Base-by-base conservation (phyloP, 306 rosid species). In the Carpinus viminea region DNA sequence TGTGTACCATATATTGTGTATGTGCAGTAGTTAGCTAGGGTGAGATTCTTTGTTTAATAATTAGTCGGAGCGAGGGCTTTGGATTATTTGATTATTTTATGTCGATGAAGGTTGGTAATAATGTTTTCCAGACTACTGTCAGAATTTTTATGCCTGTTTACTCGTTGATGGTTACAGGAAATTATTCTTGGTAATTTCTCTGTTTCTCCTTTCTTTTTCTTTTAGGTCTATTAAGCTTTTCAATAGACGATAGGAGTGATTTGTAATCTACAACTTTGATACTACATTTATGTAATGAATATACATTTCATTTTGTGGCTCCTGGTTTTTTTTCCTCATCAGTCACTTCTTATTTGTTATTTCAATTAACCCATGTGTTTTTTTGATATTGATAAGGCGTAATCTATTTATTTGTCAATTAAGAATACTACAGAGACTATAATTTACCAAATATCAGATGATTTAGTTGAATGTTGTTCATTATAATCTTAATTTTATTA, bases 11-110 rank as follows among this genome's bases (percentile, higher is more conserved):
- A 91, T 86, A 80, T 88, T 85, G 85, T 88, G 86, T 76, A 90
- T 88, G 93, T 87, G 94, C 86, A 85, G 84, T 85, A 79, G 85
- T 76, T 88, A 90, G 96, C 72, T 86, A 93, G 94, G 89, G 86
- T 89, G 89, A 91, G 79, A 93, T 96, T 96, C 99, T 96, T 96
- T 88, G 80, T 84, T 73, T 79, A 85, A 88, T 89, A 89, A 88
- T 83, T 83, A 88, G 90, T 81, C 72, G 31, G 89, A 74, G 87
- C 82, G 86, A 79, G 90, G 89, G 79, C 72, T 87, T 85, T 82
- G 85, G 86, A 81, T 81, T 81, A 77, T 86, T 85, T 88, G 84
- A 85, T 89, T 87, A 80, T 92, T 86, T 78, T 82, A 78, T 83
- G 77, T 86, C 81, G 74, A 75, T 79, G 88, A 84, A 83, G 78